phyloP scores from a whole-genome alignment of 208 protist genomes.

The Trypanosoma boissoni region DNA sequence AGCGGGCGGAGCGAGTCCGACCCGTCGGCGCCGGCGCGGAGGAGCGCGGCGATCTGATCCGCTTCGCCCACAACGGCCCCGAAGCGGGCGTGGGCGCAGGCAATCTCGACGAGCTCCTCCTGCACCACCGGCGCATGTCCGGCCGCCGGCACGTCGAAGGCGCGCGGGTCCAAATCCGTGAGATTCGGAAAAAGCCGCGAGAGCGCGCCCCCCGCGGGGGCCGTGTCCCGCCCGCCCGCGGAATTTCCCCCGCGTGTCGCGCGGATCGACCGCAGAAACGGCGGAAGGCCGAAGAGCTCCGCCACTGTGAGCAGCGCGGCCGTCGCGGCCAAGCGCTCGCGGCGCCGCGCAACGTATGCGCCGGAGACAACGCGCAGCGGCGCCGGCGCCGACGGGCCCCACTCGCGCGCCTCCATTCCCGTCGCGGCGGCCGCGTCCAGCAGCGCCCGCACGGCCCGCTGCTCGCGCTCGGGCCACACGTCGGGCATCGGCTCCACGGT shows the following conservation, averaged over 20 bases:
- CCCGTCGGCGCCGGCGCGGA: slow-evolving; percentile 6
- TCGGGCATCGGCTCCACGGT: slow-evolving; percentile 41
- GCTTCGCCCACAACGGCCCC: slow-evolving; percentile 69
- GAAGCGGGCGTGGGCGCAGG: slow-evolving; percentile 46
- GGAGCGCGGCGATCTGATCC: slow-evolving; percentile 61
- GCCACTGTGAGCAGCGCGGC: slow-evolving; percentile 40
- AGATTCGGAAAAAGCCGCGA: slow-evolving; percentile 54
- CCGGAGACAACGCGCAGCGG: slow-evolving; percentile 51
- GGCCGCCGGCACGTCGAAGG: slow-evolving; percentile 37
- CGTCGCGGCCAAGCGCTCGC: slow-evolving; percentile 34
- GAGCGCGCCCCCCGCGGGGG: background rate
- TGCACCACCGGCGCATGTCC: slow-evolving; percentile 60
- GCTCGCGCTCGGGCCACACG: slow-evolving; percentile 43
- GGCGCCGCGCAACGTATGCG: slow-evolving; percentile 55
- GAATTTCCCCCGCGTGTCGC: slow-evolving; percentile 11
- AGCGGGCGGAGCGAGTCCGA: slow-evolving; percentile 1
- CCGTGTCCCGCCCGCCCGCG: background rate
- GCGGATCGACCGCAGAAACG: slow-evolving; percentile 85
- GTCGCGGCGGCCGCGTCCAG: slow-evolving; percentile 29
- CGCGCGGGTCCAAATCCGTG: slow-evolving; percentile 38
- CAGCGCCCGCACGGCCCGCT: slow-evolving; percentile 37
- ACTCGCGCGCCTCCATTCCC: slow-evolving; percentile 35
- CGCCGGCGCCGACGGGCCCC: slow-evolving; percentile 40
- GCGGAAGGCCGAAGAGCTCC: slow-evolving; percentile 78
- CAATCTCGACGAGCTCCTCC: slow-evolving; percentile 69